Evolutionary conservation across 108 stramenopile species (phyloP).

Genomic region (Nannochloropsis oceanica): DNA sequence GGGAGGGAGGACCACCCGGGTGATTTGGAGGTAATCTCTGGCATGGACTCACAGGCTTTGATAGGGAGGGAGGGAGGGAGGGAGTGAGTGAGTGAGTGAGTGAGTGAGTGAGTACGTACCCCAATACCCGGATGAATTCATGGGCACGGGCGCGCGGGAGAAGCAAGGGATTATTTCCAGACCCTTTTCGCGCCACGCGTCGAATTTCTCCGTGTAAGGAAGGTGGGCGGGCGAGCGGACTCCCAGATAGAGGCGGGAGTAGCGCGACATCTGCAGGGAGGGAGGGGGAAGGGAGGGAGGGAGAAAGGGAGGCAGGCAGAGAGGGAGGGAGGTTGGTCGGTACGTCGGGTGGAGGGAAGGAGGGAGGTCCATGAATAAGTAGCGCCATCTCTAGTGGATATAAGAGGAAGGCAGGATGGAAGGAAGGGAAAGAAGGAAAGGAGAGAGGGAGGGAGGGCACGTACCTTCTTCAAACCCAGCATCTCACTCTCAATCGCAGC

Average conservation of each 20-base stretch:
- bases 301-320: background rate
- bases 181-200: background rate
- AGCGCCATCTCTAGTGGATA: too few relatives aligned
- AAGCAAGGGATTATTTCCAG: background rate
- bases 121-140: background rate
- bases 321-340: background rate
- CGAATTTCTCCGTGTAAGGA: background rate
- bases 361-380: background rate
- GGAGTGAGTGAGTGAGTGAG: too few relatives aligned
- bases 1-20: too few relatives aligned
- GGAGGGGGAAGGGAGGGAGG: background rate
- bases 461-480: background rate
- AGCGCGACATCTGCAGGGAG: background rate
- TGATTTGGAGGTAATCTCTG: too few relatives aligned
- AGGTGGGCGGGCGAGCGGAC: background rate
- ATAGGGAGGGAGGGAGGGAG: too few relatives aligned
- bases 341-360: background rate
- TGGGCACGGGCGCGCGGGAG: background rate
- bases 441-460: too few relatives aligned
- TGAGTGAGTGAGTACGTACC: background rate
- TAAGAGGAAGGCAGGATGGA: too few relatives aligned
- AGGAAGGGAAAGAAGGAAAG: too few relatives aligned
- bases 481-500: background rate
- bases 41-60: too few relatives aligned
- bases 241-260: background rate